Evolutionary conservation across 2,329 filamentous ascomycete genomes (phyloP), one percentile per base, ranked within the genome.

Genomic region (Pyricularia sp.): DNA sequence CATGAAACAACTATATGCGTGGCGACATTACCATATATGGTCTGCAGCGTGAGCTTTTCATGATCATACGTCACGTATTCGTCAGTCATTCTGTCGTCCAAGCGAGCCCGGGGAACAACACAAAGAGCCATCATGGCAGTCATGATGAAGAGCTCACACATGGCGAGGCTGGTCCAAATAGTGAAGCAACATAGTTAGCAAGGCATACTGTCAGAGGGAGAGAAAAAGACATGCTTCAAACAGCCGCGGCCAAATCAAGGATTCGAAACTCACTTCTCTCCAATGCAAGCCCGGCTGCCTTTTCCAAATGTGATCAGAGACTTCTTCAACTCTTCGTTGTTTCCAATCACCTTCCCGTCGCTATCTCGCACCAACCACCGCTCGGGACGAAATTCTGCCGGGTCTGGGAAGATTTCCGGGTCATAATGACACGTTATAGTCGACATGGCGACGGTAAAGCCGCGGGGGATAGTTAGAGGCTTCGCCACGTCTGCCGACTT

Each of bases 261-360:
- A 57, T 24, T 12, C 4, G 0, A 69, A 1, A 44, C 31, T 62
- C 68, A 72, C 28, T 76, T 74, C 66, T 72, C 72, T 24, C 79
- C 78, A 4, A 81, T 70, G 64, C 79, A 81, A 16, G 71, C 71
- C 19, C 78, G 68, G 4, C 72, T 71, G 1, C 77, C 79, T 61
- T 74, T 77, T 2, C 73, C 75, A 66, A 81, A 81, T 1, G 76
- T 65, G 10, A 79, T 69, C 60, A 80, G 72, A 53, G 72, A 74
- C 19, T 72, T 72, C 30, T 78, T 74, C 0, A 78, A 65, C 1
- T 71, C 68, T 59, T 73, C 73, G 4, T 71, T 71, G 35, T 66
- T 67, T 31, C 71, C 40, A n/a, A n/a, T 65, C 26, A 59, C 3
- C 26, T 28, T 59, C 13, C 55, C 55, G 16, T 59, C 13, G 63